Conservation (phyloP, 805 yeast genomes). For the Lachancea lanzarotensis region DNA sequence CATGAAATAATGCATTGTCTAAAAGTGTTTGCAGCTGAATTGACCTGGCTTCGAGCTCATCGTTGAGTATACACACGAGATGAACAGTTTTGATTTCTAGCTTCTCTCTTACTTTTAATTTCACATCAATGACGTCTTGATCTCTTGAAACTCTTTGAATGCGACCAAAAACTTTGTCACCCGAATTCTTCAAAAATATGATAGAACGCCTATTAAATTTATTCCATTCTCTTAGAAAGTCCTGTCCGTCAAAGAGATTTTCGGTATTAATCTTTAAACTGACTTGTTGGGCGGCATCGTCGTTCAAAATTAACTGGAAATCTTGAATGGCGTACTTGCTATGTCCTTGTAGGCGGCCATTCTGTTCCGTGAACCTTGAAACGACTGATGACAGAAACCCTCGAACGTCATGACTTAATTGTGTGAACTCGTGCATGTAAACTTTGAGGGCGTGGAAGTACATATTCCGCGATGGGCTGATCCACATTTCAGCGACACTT, state of each 20-base stretch:
- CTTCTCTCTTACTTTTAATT: neutral
- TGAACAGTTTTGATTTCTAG: neutral
- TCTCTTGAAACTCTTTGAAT: neutral
- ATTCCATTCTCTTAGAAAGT: neutral
- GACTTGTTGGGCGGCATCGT: neutral
- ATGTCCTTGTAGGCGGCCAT: neutral
- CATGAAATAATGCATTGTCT: neutral
- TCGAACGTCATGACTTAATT: neutral
- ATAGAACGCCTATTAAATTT: neutral
- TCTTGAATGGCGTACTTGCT: slow-evolving; percentile 6
- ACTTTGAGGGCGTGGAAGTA: slow-evolving; percentile 3
- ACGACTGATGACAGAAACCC: neutral
- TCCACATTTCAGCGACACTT: neutral
- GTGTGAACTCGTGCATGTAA: slow-evolving; percentile 2
- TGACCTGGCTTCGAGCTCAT: neutral
- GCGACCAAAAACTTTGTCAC: neutral
- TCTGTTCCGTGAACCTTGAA: neutral
- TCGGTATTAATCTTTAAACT: neutral
- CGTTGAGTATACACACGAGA: neutral
- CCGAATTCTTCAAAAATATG: neutral
- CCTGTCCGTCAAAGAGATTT: neutral
- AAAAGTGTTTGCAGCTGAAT: neutral
- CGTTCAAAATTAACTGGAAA: neutral
- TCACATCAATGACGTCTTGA: neutral
- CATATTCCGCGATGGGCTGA: slow-evolving; percentile 6